Evolutionary conservation across 371 early-diverging fungal genomes (phyloP).

Genomic region (Mucor mucedo): DNA sequence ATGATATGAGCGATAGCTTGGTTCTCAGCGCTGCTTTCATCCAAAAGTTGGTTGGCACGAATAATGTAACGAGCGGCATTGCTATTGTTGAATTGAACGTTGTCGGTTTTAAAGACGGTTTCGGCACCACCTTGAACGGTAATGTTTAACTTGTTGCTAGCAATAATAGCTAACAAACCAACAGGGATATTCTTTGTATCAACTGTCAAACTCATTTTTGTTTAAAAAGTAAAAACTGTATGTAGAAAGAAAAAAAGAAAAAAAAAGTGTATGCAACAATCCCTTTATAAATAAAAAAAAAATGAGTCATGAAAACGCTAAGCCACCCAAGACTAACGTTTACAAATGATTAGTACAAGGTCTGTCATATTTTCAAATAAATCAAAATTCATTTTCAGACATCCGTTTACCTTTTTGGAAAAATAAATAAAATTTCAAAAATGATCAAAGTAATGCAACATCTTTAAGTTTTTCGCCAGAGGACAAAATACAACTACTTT

Average conservation of each 20-base stretch:
- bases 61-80: constrained; percentile 26
- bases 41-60: constrained; percentile 26
- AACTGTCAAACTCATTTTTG: constrained; percentile 38
- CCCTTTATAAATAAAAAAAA: not conserved
- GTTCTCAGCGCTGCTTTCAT: constrained; percentile 27
- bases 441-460: no score
- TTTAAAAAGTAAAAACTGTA: not conserved
- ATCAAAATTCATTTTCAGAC: no score
- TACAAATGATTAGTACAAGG: no score
- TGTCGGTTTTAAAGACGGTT: constrained; percentile 16
- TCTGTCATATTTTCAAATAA: no score
- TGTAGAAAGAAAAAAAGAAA: not conserved
- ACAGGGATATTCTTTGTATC: constrained; percentile 47
- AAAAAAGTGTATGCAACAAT: not conserved
- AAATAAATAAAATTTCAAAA: no score
- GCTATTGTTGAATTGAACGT: constrained; percentile 13
- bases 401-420: no score
- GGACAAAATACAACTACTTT: no score
- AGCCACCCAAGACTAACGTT: not conserved
- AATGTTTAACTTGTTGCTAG: constrained; percentile 13
- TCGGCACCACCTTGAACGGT: constrained; percentile 20
- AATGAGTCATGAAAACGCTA: constrained; percentile 5
- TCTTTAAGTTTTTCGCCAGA: no score
- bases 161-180: constrained; percentile 45
- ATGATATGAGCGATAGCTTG: constrained; percentile 25